Evolutionary conservation across 495 filamentous ascomycete species (phyloP).

Genomic region (Penicillium subrubescens): DNA sequence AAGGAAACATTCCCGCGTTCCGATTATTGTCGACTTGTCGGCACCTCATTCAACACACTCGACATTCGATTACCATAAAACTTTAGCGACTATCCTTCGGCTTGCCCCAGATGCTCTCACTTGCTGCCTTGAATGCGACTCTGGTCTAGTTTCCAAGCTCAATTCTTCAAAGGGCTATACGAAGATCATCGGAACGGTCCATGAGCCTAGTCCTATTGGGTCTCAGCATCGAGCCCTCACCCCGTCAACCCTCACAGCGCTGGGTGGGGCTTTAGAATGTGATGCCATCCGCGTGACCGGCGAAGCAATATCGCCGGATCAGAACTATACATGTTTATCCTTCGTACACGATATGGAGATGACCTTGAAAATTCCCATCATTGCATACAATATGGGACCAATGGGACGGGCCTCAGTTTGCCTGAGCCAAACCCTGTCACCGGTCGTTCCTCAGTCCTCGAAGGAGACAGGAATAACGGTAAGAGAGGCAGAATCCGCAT

Average conservation of each 20-base stretch:
- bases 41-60: neutral
- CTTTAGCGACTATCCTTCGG: conserved; percentile 20
- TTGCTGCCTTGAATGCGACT: conserved; percentile 10
- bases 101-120: conserved; percentile 27
- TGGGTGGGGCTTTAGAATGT: neutral
- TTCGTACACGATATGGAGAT: conserved; percentile 4
- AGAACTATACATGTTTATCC: conserved; percentile 16
- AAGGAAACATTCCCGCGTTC: conserved; percentile 21
- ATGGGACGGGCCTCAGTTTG: conserved; percentile 58
- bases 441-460: conserved; percentile 42
- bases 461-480: conserved; percentile 15
- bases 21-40: conserved; percentile 25
- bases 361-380: conserved; percentile 17
- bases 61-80: neutral
- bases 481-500: conserved; percentile 32
- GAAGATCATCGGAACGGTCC: conserved; percentile 13
- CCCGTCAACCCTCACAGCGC: neutral
- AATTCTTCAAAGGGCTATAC: conserved; percentile 11
- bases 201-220: conserved; percentile 11
- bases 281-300: conserved; percentile 24
- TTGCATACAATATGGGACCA: conserved; percentile 43
- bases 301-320: conserved; percentile 2
- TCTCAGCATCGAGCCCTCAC: neutral
- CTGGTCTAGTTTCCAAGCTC: conserved; percentile 2
- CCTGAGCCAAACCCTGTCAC: conserved; percentile 61